Percentiles rank a stretch among this genome's conserved stretches.
These are phyloP conservation scores for Saccharomyces hybrid DNA, from an alignment of 1,139 yeast genomes.

Conservation along the genomic window DNA sequence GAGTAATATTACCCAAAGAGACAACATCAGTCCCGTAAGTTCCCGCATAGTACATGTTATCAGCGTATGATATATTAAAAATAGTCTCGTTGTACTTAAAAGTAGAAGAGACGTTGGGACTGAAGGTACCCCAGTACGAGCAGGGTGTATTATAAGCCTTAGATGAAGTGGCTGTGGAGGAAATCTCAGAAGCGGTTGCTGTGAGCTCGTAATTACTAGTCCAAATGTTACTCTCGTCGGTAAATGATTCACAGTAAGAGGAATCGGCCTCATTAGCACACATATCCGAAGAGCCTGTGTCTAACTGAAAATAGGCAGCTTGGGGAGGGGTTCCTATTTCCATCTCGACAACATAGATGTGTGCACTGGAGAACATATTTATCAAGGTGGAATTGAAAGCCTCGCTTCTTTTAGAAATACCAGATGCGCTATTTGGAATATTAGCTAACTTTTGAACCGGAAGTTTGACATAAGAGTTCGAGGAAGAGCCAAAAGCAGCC, in stretches of 20 bases:
- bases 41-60: constrained; percentile 47
- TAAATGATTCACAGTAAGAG: constrained; percentile 14
- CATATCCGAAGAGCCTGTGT: constrained; percentile 62
- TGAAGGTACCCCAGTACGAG: constrained; percentile 33
- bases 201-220: background rate
- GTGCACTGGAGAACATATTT: background rate
- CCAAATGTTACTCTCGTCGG: background rate
- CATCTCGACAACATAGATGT: background rate
- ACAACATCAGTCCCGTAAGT: constrained; percentile 46
- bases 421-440: too few species aligned
- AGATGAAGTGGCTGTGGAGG: background rate
- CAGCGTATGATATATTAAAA: constrained; percentile 47
- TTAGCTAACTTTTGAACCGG: too few species aligned
- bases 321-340: constrained; percentile 49
- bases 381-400: too few species aligned
- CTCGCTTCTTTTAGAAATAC: too few species aligned
- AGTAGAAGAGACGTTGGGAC: background rate
- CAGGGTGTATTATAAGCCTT: background rate
- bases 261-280: constrained; percentile 42
- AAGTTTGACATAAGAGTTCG: too few species aligned
- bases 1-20: constrained; percentile 33
- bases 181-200: background rate
- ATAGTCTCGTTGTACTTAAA: constrained; percentile 17
- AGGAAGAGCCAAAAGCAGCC: too few species aligned
- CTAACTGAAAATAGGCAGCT: constrained; percentile 45